Conservation (phyloP, 1,284 basidiomycete genomes). For the Ganoderma lucidum region DNA sequence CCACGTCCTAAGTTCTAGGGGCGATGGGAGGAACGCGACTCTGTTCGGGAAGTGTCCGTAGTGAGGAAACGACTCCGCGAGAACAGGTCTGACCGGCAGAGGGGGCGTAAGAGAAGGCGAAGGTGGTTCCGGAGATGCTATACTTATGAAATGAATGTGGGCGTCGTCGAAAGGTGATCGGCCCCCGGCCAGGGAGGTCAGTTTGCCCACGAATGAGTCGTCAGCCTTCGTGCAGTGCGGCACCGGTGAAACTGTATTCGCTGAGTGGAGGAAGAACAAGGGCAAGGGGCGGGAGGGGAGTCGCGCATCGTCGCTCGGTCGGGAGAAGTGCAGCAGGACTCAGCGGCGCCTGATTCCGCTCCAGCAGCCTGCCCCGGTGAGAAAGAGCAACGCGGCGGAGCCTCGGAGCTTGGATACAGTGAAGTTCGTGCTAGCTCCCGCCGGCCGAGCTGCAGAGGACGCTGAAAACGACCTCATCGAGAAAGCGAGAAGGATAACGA, state of each 20-base stretch:
- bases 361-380: neutral
- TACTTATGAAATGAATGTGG: slow-evolving; percentile 7
- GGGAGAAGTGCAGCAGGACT: neutral
- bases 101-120: neutral
- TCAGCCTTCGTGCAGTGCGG: slow-evolving; percentile 1
- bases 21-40: neutral
- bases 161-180: slow-evolving; percentile 11
- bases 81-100: neutral
- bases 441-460: neutral
- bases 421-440: neutral
- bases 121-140: slow-evolving; percentile 4
- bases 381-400: neutral
- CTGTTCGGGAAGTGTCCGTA: neutral
- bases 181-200: slow-evolving; percentile 10
- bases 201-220: slow-evolving; percentile 1
- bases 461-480: neutral
- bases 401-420: neutral
- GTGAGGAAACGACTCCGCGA: neutral
- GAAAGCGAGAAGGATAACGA: neutral
- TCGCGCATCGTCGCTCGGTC: neutral
- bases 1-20: neutral
- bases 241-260: neutral
- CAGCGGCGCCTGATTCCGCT: slow-evolving; percentile 8
- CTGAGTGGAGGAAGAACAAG: slow-evolving; percentile 6
- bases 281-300: slow-evolving; percentile 2